A percentile compares a stretch with the other conserved stretches of the same genome.
Conservation (phyloP, 2,329 filamentous ascomycete species). For the Scleromitrula shiraiana region DNA sequence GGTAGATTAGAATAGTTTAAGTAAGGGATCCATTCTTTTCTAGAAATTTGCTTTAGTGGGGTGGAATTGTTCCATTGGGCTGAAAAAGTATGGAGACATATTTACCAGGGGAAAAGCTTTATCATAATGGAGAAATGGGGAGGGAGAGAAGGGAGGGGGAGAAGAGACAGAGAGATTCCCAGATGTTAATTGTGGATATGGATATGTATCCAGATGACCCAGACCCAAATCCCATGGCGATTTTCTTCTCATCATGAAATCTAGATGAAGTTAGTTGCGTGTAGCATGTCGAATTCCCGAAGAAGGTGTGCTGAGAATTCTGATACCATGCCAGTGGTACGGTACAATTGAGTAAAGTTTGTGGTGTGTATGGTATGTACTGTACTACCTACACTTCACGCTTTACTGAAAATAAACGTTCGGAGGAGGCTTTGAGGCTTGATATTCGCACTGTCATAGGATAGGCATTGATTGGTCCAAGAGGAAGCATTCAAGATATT, state of each 20-base stretch:
- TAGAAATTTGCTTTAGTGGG: conserved; percentile 3
- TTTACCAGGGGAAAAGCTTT: conserved; percentile 1
- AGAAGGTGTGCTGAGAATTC: not conserved
- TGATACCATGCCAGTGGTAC: not conserved
- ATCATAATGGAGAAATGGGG: conserved; percentile 6
- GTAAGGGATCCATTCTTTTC: not conserved
- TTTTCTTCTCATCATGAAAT: not conserved
- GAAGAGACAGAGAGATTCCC: too few relatives aligned
- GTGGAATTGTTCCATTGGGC: conserved; percentile 1
- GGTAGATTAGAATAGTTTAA: not conserved
- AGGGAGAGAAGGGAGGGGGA: too few relatives aligned
- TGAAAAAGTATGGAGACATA: not conserved
- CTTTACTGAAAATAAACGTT: not conserved
- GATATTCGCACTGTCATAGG: not conserved
- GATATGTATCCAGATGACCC: not conserved
- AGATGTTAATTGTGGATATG: not conserved
- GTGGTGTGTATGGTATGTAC: not conserved
- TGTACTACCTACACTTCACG: not conserved
- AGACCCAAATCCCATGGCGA: not conserved
- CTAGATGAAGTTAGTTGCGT: not conserved
- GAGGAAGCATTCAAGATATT: not conserved
- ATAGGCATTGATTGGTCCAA: not conserved
- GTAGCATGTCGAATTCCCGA: not conserved
- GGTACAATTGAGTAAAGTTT: not conserved
- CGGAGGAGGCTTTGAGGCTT: not conserved